Conservation (phyloP, 176 grass and related monocot species). For the Oryza officinalis region DNA sequence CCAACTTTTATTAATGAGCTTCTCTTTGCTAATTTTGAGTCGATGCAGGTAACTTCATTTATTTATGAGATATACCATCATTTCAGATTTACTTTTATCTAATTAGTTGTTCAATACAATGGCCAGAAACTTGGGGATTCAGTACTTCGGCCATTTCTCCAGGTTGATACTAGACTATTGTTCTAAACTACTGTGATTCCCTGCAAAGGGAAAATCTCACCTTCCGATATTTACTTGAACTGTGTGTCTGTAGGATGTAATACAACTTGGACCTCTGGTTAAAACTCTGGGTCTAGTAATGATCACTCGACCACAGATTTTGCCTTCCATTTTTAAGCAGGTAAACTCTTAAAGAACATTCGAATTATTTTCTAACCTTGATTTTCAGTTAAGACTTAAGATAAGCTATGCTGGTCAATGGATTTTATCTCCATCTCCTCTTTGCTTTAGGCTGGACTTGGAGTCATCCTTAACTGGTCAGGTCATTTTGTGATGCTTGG, state of each 20-base stretch:
- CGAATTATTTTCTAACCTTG: slow-evolving; percentile 13
- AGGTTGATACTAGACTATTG: slow-evolving; percentile 51
- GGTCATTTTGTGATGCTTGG: slow-evolving; percentile 91
- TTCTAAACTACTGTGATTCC: slow-evolving; percentile 7
- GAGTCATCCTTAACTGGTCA: slow-evolving; percentile 87
- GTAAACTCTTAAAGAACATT: not conserved
- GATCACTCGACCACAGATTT: slow-evolving; percentile 64
- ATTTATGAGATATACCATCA: slow-evolving; percentile 12
- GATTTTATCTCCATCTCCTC: slow-evolving; percentile 2
- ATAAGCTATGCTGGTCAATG: slow-evolving; percentile 14
- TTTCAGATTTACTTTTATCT: slow-evolving; percentile 27
- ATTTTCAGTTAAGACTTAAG: slow-evolving; percentile 12
- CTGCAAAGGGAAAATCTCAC: not conserved
- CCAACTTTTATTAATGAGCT: slow-evolving; percentile 90
- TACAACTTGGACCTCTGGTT: slow-evolving; percentile 87
- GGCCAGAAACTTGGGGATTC: slow-evolving; percentile 80
- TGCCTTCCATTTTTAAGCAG: slow-evolving; percentile 95
- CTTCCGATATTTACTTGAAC: slow-evolving; percentile 19
- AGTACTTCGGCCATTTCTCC: slow-evolving; percentile 85
- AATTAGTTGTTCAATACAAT: slow-evolving; percentile 33
- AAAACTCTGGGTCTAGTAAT: slow-evolving; percentile 88
- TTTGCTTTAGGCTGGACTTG: slow-evolving; percentile 66
- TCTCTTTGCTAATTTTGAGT: slow-evolving; percentile 90
- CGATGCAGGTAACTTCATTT: slow-evolving; percentile 69
- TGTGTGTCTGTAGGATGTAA: slow-evolving; percentile 73